Conservation (phyloP, 768 basidiomycete genomes). For the Pholiota molesta region DNA sequence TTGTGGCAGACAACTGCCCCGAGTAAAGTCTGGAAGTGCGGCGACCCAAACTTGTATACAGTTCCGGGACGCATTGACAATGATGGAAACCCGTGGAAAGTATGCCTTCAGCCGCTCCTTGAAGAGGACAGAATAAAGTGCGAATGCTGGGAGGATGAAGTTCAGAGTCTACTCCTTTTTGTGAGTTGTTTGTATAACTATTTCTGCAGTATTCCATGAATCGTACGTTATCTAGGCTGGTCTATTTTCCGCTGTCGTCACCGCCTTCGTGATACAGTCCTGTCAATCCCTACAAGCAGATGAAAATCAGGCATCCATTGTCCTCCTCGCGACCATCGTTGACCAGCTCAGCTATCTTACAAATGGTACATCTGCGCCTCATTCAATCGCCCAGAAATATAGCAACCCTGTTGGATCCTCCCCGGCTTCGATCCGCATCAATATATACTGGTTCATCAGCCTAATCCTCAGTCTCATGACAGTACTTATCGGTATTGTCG, state of each 20-base stretch:
- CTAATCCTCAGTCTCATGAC: slow-evolving; percentile 18
- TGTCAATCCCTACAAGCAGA: slow-evolving; percentile 22
- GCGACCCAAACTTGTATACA: slow-evolving; percentile 7
- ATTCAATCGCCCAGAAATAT: background rate
- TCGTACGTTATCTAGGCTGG: slow-evolving; percentile 20
- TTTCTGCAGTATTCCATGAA: background rate
- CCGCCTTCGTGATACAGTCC: slow-evolving; percentile 26
- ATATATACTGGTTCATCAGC: slow-evolving; percentile 21
- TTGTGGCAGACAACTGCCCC: no score
- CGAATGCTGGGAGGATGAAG: slow-evolving; percentile 27
- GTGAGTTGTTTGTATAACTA: slow-evolving; percentile 10
- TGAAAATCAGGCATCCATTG: slow-evolving; percentile 12
- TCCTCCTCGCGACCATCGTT: background rate
- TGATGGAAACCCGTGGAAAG: slow-evolving; percentile 15
- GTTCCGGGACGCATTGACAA: slow-evolving; percentile 2
- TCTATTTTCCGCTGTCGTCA: slow-evolving; percentile 27
- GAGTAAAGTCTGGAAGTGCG: slow-evolving; percentile 7
- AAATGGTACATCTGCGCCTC: background rate
- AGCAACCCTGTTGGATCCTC: background rate
- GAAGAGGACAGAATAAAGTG: slow-evolving; percentile 17
- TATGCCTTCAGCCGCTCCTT: slow-evolving; percentile 10
- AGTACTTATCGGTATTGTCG: slow-evolving; percentile 19
- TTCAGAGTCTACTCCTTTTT: slow-evolving; percentile 28
- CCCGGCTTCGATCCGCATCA: slow-evolving; percentile 12
- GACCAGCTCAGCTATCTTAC: background rate